Base-by-base conservation (phyloP, 129 eudicot genomes). In the Centaurea solstitialis region DNA sequence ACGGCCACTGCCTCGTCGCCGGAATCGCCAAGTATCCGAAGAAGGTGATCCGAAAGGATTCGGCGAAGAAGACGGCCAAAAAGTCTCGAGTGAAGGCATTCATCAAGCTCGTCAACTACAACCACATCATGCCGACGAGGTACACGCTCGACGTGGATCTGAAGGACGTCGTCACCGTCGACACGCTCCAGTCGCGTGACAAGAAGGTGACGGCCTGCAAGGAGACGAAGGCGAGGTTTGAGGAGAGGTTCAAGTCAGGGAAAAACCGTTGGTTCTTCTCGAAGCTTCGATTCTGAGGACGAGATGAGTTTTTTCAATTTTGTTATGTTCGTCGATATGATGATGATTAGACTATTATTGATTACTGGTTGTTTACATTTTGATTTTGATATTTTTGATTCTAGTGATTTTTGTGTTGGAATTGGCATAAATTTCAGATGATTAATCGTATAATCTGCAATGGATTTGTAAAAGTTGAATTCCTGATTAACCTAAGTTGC, bases 251-350 rank as follows among this genome's bases (percentile, higher is more conserved):
- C 79, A 90, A 90, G 92, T 84, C 91, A 4, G 96, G 96, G 17
- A 91, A 91, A 84, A 91, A 91, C 85, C 83, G 96, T 41, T 91
- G 96, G 96, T 89, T 91, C 82, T 91, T 91, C 77, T 88, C 93
- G 9, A 91, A 91, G 93, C 91, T 91, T 59, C 81, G 96, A n/a
- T 91, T 91, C 75, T 91, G 79, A 89, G 53, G 20, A 38, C 2
- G 18, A 78, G 75, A 76, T 76, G 72, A 76, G 80, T 62, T 72
- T n/a, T 47, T 76, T 61, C 40, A 12, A 23, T 75, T 40, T 75
- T 30, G 59, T 45, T 68, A 15, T 67, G 24, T 17, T 73, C 30
- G 47, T 84, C 40, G 47, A 20, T n/a, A 7, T 9, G 39, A 68
- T 70, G 22, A 79, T 26, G 30, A 26, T 26, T 50, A 53, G n/a